Base-by-base conservation (phyloP, 495 filamentous ascomycete species). In the Annulohypoxylon maeteangense region DNA sequence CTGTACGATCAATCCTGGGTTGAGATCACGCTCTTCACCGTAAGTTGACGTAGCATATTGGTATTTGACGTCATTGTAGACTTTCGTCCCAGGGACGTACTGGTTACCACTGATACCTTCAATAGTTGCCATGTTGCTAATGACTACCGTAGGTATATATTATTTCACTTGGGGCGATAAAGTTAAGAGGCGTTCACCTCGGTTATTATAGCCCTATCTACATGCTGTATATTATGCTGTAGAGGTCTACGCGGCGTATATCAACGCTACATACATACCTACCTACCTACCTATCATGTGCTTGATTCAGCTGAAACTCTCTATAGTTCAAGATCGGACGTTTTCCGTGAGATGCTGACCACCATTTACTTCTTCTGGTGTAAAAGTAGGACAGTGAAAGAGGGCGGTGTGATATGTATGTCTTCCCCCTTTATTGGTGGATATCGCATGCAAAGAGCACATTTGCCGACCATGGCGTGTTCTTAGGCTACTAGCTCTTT, bases 31-130 rank as follows among this genome's bases (percentile, higher is more conserved):
- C 32, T 80, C 78, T 23, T 68, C 44, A 47, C 73, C 72, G 44
- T 77, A 78, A 6, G 65, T 78, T 20, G 80, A 81, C 1, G 78
- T 80, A 1, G 80, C 80, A 66, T 81, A 81, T 68, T 79, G 75
- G 20, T 77, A 72, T 20, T 77, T 79, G 25, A 73, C 59, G 29
- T 67, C 51, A 5, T 81, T 65, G 27, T 75, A 81, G 8, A 36
- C 65, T n/a, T 64, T 20, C n/a, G 62, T 67, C 20, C 75, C 78
- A 4, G 68, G 67, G 45, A 68, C 38, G 51, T 70, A 76, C 53
- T 80, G 78, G 25, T 67, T 68, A 11, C 78, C 78, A 12, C 44
- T 70, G 16, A 79, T 57, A 29, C 75, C 76, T 62, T 55, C 16
- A 22, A 76, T 80, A n/a, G 75, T 77, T 14, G 68, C 72, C 74